Evolutionary conservation across 495 filamentous ascomycete genomes (phyloP).

Genomic region (Evansstolkia leycettana): DNA sequence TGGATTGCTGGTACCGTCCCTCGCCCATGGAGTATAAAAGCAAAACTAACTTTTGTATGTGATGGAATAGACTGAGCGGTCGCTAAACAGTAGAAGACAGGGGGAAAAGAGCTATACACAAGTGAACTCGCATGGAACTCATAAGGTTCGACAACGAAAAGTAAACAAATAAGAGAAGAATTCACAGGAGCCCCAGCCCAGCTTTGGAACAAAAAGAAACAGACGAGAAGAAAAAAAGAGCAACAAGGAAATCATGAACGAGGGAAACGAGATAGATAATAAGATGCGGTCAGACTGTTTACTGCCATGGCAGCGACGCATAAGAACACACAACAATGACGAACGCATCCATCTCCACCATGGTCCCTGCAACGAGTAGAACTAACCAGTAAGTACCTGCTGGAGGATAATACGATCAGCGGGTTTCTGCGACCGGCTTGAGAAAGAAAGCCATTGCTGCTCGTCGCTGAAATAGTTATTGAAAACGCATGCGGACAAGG

Average conservation of each 20-base stretch:
- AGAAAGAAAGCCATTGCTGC: too few species aligned
- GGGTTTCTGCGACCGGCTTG: too few species aligned
- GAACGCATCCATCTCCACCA: conserved; percentile 10
- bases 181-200: too few species aligned
- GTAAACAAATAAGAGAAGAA: neutral
- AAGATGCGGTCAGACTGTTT: conserved; percentile 9
- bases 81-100: neutral
- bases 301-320: conserved; percentile 6
- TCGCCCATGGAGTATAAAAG: too few species aligned
- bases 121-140: neutral
- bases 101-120: neutral
- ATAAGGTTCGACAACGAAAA: neutral
- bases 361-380: too few species aligned
- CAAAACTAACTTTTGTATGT: too few species aligned
- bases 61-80: too few species aligned
- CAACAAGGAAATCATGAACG: too few species aligned
- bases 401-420: too few species aligned
- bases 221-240: neutral
- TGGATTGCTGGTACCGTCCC: neutral
- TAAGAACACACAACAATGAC: conserved; percentile 11
- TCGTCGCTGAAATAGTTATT: too few species aligned
- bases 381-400: too few species aligned
- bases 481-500: too few species aligned
- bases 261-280: conserved; percentile 5
- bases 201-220: neutral